Percentiles rank a stretch among this genome's conserved stretches.
phyloP scores from a whole-genome alignment of 176 grass and related monocot genomes.

The Thinopyrum elongatum region DNA sequence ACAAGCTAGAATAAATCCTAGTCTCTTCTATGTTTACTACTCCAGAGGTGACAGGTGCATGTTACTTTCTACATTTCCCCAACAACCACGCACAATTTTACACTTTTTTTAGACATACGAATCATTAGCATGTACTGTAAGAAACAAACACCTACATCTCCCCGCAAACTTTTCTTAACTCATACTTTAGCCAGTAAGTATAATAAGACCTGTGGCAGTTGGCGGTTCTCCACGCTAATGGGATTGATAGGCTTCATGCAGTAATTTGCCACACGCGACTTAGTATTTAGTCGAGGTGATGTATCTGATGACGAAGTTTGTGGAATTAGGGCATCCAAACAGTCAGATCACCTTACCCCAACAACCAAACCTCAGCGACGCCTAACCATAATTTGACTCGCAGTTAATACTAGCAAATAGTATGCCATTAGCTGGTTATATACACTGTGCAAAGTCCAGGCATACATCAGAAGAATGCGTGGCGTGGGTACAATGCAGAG shows the following conservation, averaged over 20 bases:
- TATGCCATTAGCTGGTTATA: not conserved
- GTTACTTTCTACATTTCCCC: not conserved
- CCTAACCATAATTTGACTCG: conserved; percentile 17
- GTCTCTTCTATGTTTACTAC: too few relatives aligned
- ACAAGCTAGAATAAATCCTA: too few relatives aligned
- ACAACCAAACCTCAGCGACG: conserved; percentile 28
- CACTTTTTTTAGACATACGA: not conserved
- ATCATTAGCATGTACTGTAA: not conserved
- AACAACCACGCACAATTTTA: not conserved
- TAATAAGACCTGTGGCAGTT: not conserved
- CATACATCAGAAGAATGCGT: not conserved
- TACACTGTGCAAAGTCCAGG: not conserved
- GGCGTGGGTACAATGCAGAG: not conserved
- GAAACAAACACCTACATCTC: not conserved
- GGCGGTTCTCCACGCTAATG: not conserved
- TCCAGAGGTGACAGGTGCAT: not conserved
- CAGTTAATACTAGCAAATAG: not conserved
- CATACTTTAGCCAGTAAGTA: not conserved
- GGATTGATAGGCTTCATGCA: not conserved
- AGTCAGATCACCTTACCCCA: not conserved
- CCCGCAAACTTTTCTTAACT: not conserved
- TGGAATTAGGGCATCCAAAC: conserved; percentile 4
- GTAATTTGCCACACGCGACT: too few relatives aligned
- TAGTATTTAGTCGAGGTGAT: not conserved
- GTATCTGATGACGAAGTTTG: not conserved